Evolutionary conservation across 306 rosid species (phyloP), one percentile per base, ranked within the genome.

Genomic region (Vigna hirtella): DNA sequence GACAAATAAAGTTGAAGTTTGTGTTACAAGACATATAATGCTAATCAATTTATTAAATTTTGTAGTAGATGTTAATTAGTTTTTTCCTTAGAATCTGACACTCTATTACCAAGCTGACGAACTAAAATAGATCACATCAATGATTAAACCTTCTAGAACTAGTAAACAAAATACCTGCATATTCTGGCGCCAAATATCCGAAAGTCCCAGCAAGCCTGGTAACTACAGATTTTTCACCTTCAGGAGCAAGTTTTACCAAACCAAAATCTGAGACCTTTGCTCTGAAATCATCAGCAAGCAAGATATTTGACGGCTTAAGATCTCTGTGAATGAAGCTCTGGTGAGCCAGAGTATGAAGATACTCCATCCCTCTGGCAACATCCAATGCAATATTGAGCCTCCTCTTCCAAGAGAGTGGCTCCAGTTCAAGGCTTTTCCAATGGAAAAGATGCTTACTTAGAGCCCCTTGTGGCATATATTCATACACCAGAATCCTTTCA

Each of bases 251-350:
- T 83, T 96, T 96, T 74, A 96, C 99, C 90, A 96, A 86, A 53
- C 99, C 99, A 56, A 96, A 96, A 80, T 96, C 99, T 0, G 99
- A 93, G 16, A 96, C 86, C 84, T 96, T 96, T 6, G 99, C 99
- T 81, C 84, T 89, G 76, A 85, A 93, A 83, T 93, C 97, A 72
- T 93, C 97, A 1, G 89, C 97, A 51, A 96, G 97, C 84, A 96
- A 83, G 79, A 96, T 93, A 66, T 96, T 96, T 24, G 99, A 96
- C 2, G 99, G 83, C 85, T 96, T 96, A 20, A 96, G 99, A 88
- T 96, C 99, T 57, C 99, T 88, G 91, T 96, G 99, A 83, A 96
- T 93, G 94, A 96, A 96, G 86, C 99, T 96, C 82, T 86, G 96
- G 79, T 90, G 99, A 78, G 93, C 99, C 42, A 96, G 83, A 63